phyloP scores from a whole-genome alignment of 2,329 filamentous ascomycete species.

The Colletotrichum agaves region DNA sequence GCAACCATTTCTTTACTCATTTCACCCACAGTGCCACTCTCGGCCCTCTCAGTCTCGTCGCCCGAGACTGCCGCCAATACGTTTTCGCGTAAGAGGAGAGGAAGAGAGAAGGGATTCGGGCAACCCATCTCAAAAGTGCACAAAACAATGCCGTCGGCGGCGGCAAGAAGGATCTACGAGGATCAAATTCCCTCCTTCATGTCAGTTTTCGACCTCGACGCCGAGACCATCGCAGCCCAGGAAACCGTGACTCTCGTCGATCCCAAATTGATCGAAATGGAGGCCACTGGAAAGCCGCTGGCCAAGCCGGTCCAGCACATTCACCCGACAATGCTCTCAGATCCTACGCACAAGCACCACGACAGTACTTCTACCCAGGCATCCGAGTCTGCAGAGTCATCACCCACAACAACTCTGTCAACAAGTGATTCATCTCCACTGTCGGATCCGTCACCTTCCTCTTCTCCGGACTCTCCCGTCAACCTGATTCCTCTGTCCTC shows the following conservation, averaged over 20 bases:
- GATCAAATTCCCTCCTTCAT: slow-evolving; percentile 81
- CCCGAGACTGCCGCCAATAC: slow-evolving; percentile 33
- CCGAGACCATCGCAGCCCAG: slow-evolving; percentile 63
- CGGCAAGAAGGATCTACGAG: slow-evolving; percentile 70
- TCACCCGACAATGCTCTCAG: slow-evolving; percentile 53
- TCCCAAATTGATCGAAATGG: slow-evolving; percentile 62
- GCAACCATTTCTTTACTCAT: slow-evolving; percentile 37
- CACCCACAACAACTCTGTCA: slow-evolving; percentile 92
- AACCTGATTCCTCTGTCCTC: slow-evolving; percentile 77
- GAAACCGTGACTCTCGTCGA: slow-evolving; percentile 66
- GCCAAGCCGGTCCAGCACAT: slow-evolving; percentile 51
- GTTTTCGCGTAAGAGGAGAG: slow-evolving; percentile 38
- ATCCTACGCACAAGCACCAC: slow-evolving; percentile 73
- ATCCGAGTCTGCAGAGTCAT: slow-evolving; percentile 90
- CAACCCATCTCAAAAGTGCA: slow-evolving; percentile 35
- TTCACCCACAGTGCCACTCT: slow-evolving; percentile 22
- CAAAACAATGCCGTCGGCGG: slow-evolving; percentile 69
- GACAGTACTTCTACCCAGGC: slow-evolving; percentile 82
- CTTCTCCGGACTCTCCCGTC: slow-evolving; percentile 89
- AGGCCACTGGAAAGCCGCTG: slow-evolving; percentile 50
- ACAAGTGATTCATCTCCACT: slow-evolving; percentile 92
- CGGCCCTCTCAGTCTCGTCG: slow-evolving; percentile 33
- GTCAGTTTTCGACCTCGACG: slow-evolving; percentile 77
- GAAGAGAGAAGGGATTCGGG: slow-evolving; percentile 35
- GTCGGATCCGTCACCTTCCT: slow-evolving; percentile 89